These are phyloP conservation scores for Sporothrix protearum DNA, from an alignment of 2,329 filamentous ascomycete species.

Conservation along the genomic window DNA sequence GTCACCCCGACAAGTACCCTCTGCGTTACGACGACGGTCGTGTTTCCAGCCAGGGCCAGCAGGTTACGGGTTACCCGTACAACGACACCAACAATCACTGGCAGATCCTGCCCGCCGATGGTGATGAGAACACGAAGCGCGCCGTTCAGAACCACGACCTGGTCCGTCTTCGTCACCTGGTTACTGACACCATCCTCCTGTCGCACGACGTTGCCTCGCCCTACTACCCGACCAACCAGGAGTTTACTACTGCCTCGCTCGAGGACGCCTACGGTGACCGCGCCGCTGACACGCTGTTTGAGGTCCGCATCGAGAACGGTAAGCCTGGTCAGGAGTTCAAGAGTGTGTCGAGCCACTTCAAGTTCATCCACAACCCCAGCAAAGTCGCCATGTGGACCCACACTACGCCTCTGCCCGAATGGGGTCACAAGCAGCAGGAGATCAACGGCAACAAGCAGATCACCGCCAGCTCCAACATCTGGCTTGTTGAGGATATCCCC, in stretches of 20 bases:
- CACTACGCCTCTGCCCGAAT: constrained; percentile 89
- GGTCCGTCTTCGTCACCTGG: constrained; percentile 79
- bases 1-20: constrained; percentile 83
- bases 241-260: constrained; percentile 79
- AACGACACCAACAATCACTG: constrained; percentile 99
- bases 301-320: constrained; percentile 82
- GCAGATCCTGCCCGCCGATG: constrained; percentile 75
- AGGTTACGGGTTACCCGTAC: constrained; percentile 96
- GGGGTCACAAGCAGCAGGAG: constrained; percentile 95
- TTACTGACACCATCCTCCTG: constrained; percentile 79
- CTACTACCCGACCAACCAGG: constrained; percentile 95
- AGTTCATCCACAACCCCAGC: constrained; percentile 87
- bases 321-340: constrained; percentile 82
- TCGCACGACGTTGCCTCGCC: constrained; percentile 97
- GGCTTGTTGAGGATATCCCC: constrained; percentile 90
- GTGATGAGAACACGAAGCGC: constrained; percentile 55
- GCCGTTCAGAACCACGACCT: constrained; percentile 78
- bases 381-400: constrained; percentile 99
- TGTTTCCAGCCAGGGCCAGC: constrained; percentile 95
- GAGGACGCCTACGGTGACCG: constrained; percentile 71
- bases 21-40: constrained; percentile 95
- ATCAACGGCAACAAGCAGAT: constrained; percentile 99
- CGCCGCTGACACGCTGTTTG: constrained; percentile 86
- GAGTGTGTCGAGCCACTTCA: constrained; percentile 89
- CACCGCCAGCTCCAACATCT: constrained; percentile 83